These are phyloP conservation scores for Stachybotrys chlorohalonatus DNA, from an alignment of 2,329 filamentous ascomycete species.

Conservation along the genomic window DNA sequence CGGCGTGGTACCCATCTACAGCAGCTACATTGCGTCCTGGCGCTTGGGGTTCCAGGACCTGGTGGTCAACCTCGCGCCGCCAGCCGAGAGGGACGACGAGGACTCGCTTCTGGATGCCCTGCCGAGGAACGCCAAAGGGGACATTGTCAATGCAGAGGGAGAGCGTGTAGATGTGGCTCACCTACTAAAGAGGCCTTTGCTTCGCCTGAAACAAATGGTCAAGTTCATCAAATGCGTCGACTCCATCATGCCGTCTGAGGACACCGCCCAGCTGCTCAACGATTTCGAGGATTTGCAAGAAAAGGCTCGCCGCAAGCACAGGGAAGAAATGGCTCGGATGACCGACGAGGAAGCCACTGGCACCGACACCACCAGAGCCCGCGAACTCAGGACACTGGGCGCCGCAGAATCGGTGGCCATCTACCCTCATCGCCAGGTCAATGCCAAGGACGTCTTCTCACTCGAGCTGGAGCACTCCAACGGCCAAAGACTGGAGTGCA, in stretches of 20 bases:
- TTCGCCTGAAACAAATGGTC: constrained; percentile 77
- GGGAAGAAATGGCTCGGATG: constrained; percentile 60
- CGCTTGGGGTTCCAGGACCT: constrained; percentile 89
- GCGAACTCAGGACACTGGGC: constrained; percentile 70
- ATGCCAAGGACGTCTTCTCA: constrained; percentile 82
- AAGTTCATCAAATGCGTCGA: constrained; percentile 70
- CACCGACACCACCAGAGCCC: constrained; percentile 72
- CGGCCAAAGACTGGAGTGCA: constrained; percentile 82
- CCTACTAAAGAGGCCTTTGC: constrained; percentile 78
- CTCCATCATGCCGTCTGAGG: constrained; percentile 40
- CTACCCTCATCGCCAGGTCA: constrained; percentile 71
- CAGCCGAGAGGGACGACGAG: constrained; percentile 45
- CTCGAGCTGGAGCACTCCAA: constrained; percentile 80
- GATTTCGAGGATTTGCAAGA: constrained; percentile 65
- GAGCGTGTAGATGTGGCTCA: constrained; percentile 92
- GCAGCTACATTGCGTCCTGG: constrained; percentile 82
- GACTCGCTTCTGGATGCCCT: constrained; percentile 50
- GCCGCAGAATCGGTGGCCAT: constrained; percentile 62
- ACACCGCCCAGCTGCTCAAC: constrained; percentile 27
- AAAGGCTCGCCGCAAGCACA: constrained; percentile 58
- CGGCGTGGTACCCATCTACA: constrained; percentile 67
- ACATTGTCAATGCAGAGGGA: constrained; percentile 63
- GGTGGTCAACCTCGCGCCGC: constrained; percentile 82
- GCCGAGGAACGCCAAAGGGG: constrained; percentile 55
- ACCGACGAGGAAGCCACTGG: constrained; percentile 78